These are phyloP conservation scores for Daldinia grandis DNA, from an alignment of 495 filamentous ascomycete genomes.

Conservation along the genomic window DNA sequence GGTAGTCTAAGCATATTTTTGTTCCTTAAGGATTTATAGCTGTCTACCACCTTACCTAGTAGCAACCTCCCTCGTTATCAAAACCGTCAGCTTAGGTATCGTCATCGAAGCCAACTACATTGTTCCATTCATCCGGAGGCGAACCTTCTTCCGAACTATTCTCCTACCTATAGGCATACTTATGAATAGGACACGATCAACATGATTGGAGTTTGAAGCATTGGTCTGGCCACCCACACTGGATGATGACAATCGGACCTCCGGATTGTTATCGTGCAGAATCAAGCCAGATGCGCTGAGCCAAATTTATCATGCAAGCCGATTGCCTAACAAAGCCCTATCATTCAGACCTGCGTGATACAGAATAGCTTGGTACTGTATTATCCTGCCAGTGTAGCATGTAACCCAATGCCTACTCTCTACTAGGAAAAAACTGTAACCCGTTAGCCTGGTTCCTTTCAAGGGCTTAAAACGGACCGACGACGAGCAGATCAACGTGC, in stretches of 20 bases:
- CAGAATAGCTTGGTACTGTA: slow-evolving; percentile 2
- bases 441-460: slow-evolving; percentile 16
- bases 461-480: slow-evolving; percentile 15
- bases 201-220: slow-evolving; percentile 20
- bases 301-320: slow-evolving; percentile 23
- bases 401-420: slow-evolving; percentile 15
- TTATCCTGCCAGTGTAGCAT: slow-evolving; percentile 10
- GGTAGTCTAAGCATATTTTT: not conserved
- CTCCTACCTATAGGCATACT: not conserved
- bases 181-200: not conserved
- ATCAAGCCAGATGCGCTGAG: slow-evolving; percentile 14
- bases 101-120: slow-evolving; percentile 1
- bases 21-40: not conserved
- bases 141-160: slow-evolving; percentile 2
- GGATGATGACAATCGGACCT: slow-evolving; percentile 30
- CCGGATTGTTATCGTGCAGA: slow-evolving; percentile 37
- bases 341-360: slow-evolving; percentile 15
- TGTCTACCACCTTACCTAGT: no score
- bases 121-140: slow-evolving; percentile 23
- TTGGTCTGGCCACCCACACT: slow-evolving; percentile 16
- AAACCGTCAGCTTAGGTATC: slow-evolving; percentile 11
- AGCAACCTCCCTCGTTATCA: not conserved
- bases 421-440: not conserved
- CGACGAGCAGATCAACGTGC: slow-evolving; percentile 15
- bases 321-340: slow-evolving; percentile 30